Base-by-base conservation (phyloP, 2,329 filamentous ascomycete genomes). In the Colletotrichum sp. region DNA sequence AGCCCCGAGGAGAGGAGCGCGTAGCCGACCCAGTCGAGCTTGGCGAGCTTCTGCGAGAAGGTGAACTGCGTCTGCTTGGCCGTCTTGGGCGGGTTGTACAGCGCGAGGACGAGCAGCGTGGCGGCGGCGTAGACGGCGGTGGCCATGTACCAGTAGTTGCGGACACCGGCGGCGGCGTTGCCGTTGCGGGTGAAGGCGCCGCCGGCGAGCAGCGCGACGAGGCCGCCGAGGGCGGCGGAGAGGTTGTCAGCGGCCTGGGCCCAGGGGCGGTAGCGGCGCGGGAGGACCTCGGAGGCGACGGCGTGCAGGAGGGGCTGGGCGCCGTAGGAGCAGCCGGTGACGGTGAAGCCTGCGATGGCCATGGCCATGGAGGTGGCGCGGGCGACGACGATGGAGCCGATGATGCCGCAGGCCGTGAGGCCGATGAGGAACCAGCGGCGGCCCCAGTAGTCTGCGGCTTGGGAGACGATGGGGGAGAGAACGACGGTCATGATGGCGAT, bases 381-480 rank as follows among this genome's bases (percentile, higher is more conserved):
- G 27, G 82, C 78, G 16, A 87, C 81, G 22, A 87, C 77, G 25
- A 86, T 71, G 12, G 78, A 82, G 3, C 85, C 85, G 5, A 84
- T 71, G 28, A 79, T 81, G n/a, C 85, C 85, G 52, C 81, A 79
- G 16, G 81, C 32, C 4, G 81, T 85, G 13, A 82, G 79, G 22
- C 81, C 66, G 28, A 87, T 80, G 19, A 87, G 81, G 70, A 86
- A 84, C 82, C 82, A 85, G 78, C 82, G 83, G 15, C 85, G 82
- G 25, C 85, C 85, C 85, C 85, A 87, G 79, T 84, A 85, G 77
- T 87, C 85, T 27, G 84, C 82, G 0, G 83, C 85, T 75, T 86
- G 85, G 16, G 84, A 84, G 9, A 85, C 80, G 15, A 84, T 82
- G 22, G 83, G 84, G 16, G 80, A 55, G n/a, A 64, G 44, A 2